Evolutionary conservation across 2,329 filamentous ascomycete species (phyloP), one percentile per base, ranked within the genome.

Genomic region (Epichloe glyceriae): DNA sequence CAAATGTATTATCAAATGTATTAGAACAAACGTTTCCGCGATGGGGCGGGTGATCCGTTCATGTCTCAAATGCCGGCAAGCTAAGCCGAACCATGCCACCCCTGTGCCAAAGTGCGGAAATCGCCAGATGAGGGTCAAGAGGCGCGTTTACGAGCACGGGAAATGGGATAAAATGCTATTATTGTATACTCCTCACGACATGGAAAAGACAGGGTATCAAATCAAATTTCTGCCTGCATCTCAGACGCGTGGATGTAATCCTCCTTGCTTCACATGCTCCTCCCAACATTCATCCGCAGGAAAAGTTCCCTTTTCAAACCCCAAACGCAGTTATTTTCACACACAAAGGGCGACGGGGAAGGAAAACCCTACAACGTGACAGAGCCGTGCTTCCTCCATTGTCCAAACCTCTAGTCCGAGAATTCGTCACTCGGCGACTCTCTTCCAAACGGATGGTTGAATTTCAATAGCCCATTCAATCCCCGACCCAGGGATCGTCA

Each of bases 401-500:
- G 2, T 37, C 44, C 39, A 19, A 34, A 30, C 19, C 47, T 12
- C 57, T 60, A 65, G 44, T 63, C 61, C 41, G 56, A 48, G 47
- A 52, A 56, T 3, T 66, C 62, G 45, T 66, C 62, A 4, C 58
- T 62, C 2, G 58, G 54, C 19, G 64, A 60, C 33, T 67, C 66
- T 53, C 66, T 58, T 30, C 93, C 93, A 73, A 97, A 97, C 0
- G 91, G 90, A 69, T 95, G 88, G 66, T 98, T 98, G 65, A 97
- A 98, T 71, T 98, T 98, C 58, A 98, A 70, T 61, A 97, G 65
- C 10, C 88, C 88, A 63, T 95, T 98, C 62, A 98, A 68, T 0
- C 93, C 91, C 91, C 91, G 2, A 98, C 91, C 93, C 93, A 98
- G 17, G 91, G 88, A 66, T 97, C 91, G 60, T 96, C 88, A 44